Base-by-base conservation (phyloP, 2,329 filamentous ascomycete species). In the Gnomoniopsis smithogilvyi region DNA sequence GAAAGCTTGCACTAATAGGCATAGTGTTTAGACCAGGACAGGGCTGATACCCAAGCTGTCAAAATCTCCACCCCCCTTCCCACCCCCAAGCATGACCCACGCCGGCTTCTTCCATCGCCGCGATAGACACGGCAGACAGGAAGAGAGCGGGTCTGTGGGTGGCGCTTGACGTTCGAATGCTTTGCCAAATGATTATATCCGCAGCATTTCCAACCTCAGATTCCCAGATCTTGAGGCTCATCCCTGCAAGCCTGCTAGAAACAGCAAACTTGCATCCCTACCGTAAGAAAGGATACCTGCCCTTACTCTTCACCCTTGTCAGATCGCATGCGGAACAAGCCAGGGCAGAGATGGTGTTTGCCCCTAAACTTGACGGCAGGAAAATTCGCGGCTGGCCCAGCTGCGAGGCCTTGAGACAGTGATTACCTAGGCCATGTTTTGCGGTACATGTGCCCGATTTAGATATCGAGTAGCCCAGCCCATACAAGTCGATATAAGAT, bases 261-360 rank as follows among this genome's bases (percentile, higher is more conserved):
- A 46, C 36, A 54, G 30, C 30, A 50, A 22, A 46, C 50, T 41
- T 47, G 45, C 22, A 56, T 54, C 54, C 58, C 22, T 61, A 33
- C 15, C 24, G 34, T 50, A n/a, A n/a, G 22, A 30, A 30, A 30
- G 8, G 26, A 8, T 30, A 14, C 33, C 26, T 48, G n/a, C 50
- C 52, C 55, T n/a, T 21, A 52, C 15, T 7, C 10, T 24, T 19
- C 33, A 43, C 19, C 50, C 15, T 38, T 22, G 36, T 30, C 33
- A 50, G 50, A 49, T 51, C 51, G 54, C 38, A 60, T 53, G 24
- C 41, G 59, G 54, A 61, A 58, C 57, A 26, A 38, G 34, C 26
- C 36, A 17, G 19, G 34, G 38, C 19, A 51, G 45, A 33, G 19
- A n/a, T n/a, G 48, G 50, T 34, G 24, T 22, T 17, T 30, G 34